These are phyloP conservation scores for Gymnopilus dilepis DNA, from an alignment of 768 basidiomycete genomes.

Conservation along the genomic window DNA sequence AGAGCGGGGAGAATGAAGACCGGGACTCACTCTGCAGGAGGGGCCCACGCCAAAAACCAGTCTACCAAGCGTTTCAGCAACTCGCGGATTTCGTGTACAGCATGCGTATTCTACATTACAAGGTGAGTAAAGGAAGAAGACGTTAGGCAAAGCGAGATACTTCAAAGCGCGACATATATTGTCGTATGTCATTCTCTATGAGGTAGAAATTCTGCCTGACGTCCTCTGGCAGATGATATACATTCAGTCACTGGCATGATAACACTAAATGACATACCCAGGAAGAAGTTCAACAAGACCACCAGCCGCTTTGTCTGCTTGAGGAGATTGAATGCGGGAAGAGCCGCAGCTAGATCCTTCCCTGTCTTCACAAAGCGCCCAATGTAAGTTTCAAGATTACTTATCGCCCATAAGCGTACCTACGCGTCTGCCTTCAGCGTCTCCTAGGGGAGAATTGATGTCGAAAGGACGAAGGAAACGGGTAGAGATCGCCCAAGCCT, in stretches of 20 bases:
- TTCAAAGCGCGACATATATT: constrained; percentile 59
- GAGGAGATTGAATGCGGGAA: constrained; percentile 62
- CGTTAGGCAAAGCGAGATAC: no score
- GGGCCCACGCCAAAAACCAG: constrained; percentile 82
- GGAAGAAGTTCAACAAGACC: constrained; percentile 70
- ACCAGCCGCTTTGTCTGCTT: constrained; percentile 64
- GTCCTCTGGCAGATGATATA: constrained; percentile 54
- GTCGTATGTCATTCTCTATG: constrained; percentile 63
- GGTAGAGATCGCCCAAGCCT: constrained; percentile 68
- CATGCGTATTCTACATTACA: no score
- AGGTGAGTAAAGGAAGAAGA: no score
- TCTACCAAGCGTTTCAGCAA: constrained; percentile 58
- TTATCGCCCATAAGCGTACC: constrained; percentile 12
- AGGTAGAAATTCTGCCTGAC: constrained; percentile 63
- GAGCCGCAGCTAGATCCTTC: constrained; percentile 54
- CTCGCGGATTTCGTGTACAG: constrained; percentile 52
- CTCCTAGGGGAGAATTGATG: constrained; percentile 35
- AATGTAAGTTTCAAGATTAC: constrained; percentile 10
- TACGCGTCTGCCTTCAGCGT: constrained; percentile 13
- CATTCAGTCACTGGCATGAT: background rate
- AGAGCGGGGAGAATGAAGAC: background rate
- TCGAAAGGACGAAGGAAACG: constrained; percentile 61
- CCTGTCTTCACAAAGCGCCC: constrained; percentile 15
- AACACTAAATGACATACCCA: constrained; percentile 51
- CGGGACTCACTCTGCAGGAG: constrained; percentile 62